Conservation (phyloP, 1,284 basidiomycete species). For the Ustilago lituana region DNA sequence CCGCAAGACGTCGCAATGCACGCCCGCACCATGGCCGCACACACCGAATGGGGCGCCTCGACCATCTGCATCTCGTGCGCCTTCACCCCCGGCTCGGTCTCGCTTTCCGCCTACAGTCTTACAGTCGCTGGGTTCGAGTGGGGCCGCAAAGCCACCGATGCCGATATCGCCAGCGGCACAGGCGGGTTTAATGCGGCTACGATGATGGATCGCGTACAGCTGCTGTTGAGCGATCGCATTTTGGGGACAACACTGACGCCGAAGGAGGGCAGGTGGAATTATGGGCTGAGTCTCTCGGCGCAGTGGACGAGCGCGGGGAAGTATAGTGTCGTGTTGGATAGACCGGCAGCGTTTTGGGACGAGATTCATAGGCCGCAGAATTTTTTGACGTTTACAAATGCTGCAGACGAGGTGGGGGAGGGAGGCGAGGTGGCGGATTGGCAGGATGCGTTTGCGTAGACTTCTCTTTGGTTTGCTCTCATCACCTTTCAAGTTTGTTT, state of each 20-base stretch:
- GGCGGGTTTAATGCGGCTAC: slow-evolving; percentile 83
- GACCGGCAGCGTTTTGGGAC: slow-evolving; percentile 93
- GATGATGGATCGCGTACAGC: slow-evolving; percentile 96
- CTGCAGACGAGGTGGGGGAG: slow-evolving; percentile 25
- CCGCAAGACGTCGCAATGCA: slow-evolving; percentile 95
- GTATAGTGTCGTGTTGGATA: slow-evolving; percentile 88
- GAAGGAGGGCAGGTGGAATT: slow-evolving; percentile 58
- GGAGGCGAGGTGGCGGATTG: slow-evolving; percentile 56
- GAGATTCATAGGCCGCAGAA: slow-evolving; percentile 82
- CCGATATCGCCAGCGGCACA: slow-evolving; percentile 74
- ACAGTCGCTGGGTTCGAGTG: slow-evolving; percentile 95
- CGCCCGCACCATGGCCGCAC: slow-evolving; percentile 93
- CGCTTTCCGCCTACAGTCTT: slow-evolving; percentile 88
- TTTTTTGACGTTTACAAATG: slow-evolving; percentile 64
- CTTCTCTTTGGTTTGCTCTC: neutral
- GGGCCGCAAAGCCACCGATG: slow-evolving; percentile 87
- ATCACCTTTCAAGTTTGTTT: neutral
- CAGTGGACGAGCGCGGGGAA: slow-evolving; percentile 85
- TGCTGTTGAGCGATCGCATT: slow-evolving; percentile 84
- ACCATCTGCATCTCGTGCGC: slow-evolving; percentile 93
- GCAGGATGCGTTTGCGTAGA: slow-evolving; percentile 60
- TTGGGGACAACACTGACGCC: slow-evolving; percentile 65
- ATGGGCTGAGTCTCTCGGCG: slow-evolving; percentile 76
- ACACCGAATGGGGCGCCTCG: slow-evolving; percentile 91
- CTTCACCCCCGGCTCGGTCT: slow-evolving; percentile 97